Evolutionary conservation across 106 monocot species (phyloP), one percentile per base, ranked within the genome.

Genomic region (Dioscorea dumetorum): DNA sequence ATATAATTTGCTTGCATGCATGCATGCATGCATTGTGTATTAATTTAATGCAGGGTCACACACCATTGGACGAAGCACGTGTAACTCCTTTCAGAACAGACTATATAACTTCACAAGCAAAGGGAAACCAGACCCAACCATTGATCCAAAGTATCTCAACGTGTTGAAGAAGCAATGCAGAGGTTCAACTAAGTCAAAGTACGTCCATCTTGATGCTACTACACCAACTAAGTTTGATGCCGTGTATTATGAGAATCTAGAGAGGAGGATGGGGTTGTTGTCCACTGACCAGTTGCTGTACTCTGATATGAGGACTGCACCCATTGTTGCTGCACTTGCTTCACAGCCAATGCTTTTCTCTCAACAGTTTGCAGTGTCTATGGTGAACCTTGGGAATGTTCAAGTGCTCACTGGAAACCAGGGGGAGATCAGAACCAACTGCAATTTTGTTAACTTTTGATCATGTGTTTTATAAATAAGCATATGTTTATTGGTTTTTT

Each of bases 401-500:
- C 70, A 84, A 61, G 90, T 94, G 14, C 80, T 90, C 49, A 84
- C 83, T 4, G 80, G 80, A 14, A 53, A 87, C 64, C 90, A 94
- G 51, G 94, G 94, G 20, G 84, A 87, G 82, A 78, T 94, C 52
- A 84, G 94, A 18, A 70, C 63, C 69, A 80, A 90, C 24, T 94
- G 94, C 84, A 84, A 77, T 23, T 84, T 63, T 74, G 49, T 87
- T 31, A 87, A 91, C 58, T 56, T 7, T 58, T 32, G 28, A 50
- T 69, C 24, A 41, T 41, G 41, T 41, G 41, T 41, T 41, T 41
- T 8, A 10, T 41, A 5, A 5, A 41, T 41, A 41, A 41, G 6
- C 6, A 6, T 41, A 41, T 10, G 10, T 41, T 28, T 1, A 1
- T 28, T 28, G 28, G 3, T 28, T 28, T 28, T 28, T n/a, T n/a